Evolutionary conservation across 495 filamentous ascomycete genomes (phyloP).

Genomic region (Penicillium roqueforti): DNA sequence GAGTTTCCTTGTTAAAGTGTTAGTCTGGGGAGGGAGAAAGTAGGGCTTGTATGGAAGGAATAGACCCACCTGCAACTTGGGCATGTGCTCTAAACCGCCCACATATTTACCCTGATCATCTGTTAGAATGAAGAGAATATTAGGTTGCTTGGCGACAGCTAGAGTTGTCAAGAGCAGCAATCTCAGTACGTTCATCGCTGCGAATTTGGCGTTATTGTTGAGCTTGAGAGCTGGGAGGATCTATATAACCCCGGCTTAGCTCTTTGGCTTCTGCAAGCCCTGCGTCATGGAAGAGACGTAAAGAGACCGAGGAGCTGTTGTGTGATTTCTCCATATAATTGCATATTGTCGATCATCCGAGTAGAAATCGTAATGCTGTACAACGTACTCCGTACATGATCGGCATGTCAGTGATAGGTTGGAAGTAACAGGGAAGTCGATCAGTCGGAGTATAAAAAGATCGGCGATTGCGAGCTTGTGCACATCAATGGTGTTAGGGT

Average conservation of each 20-base stretch:
- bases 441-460: not conserved
- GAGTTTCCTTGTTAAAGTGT: slow-evolving; percentile 28
- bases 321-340: slow-evolving; percentile 23
- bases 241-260: slow-evolving; percentile 8
- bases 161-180: slow-evolving; percentile 6
- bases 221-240: not conserved
- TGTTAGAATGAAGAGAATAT: slow-evolving; percentile 59
- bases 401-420: not conserved
- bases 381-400: slow-evolving; percentile 2
- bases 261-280: not conserved
- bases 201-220: not conserved
- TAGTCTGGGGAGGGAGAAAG: not conserved
- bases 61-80: slow-evolving; percentile 39
- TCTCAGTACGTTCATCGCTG: slow-evolving; percentile 8
- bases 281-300: slow-evolving; percentile 4
- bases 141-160: slow-evolving; percentile 35
- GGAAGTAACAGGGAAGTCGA: not conserved
- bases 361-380: not conserved
- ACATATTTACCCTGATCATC: slow-evolving; percentile 61
- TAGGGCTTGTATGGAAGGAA: not conserved
- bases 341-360: not conserved
- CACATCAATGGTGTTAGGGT: slow-evolving; percentile 9
- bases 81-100: slow-evolving; percentile 53
- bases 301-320: slow-evolving; percentile 6
- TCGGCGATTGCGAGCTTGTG: not conserved